Conservation (phyloP, 306 rosid species). For the Cucurbita moschata region DNA sequence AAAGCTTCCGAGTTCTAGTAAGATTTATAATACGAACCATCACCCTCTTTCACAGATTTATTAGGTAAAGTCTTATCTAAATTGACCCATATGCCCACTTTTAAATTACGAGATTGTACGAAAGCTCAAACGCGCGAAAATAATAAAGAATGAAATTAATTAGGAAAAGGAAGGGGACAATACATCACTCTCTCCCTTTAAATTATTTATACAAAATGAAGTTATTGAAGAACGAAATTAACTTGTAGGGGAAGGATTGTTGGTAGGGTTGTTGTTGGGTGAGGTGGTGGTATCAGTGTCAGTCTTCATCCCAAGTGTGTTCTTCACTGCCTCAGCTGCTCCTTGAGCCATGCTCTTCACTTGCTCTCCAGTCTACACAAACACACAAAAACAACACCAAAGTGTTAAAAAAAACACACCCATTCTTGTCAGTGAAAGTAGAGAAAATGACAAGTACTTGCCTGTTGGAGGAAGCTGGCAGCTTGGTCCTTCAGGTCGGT, state of each 20-base stretch:
- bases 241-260: not conserved
- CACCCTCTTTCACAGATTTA: no score
- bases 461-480: slow-evolving; percentile 40
- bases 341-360: slow-evolving; percentile 37
- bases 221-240: not conserved
- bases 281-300: not conserved
- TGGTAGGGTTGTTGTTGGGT: not conserved
- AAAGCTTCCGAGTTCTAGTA: no score
- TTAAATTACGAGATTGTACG: no score
- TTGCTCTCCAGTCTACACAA: slow-evolving; percentile 30
- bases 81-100: no score
- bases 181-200: not conserved
- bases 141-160: not conserved
- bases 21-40: no score
- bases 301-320: slow-evolving; percentile 36
- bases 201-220: not conserved
- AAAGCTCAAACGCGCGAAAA: no score
- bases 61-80: no score
- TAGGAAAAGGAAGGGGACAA: not conserved
- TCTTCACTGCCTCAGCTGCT: slow-evolving; percentile 39
- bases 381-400: not conserved
- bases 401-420: no score
- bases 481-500: slow-evolving; percentile 26
- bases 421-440: no score
- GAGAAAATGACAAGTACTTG: no score